Base-by-base conservation (phyloP, 805 yeast species). In the Candida oleophila region DNA sequence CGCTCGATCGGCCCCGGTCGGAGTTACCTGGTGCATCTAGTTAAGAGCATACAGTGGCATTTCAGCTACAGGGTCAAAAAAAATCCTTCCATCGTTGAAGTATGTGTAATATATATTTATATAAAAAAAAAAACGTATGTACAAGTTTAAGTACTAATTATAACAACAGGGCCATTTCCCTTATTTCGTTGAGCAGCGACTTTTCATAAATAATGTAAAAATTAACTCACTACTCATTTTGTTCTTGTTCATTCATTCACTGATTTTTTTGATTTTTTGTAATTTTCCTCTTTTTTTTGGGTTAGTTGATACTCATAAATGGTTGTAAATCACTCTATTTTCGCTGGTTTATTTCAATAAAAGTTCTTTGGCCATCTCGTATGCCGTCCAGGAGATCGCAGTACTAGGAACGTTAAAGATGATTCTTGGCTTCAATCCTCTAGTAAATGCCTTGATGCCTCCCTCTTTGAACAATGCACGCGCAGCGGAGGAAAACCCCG, bases 341-440 rank as follows among this genome's bases (percentile, higher is more conserved):
- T 33, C 16, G 7, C 4, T 15, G 30, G 49, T 19, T 47, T 46
- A 25, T 48, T 56, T 62, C 38, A 78, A 62, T 58, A 84, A 66
- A 53, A 85, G 75, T 54, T 81, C 84, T 68, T 92, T 92, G 38
- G 97, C 97, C 92, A 91, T 88, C 65, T 92, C 99, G 66, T 92
- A 92, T 22, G 96, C 89, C 1, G 98, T 92, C 98, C 98, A 92
- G 53, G 96, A 84, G 51, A 92, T 90, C 18, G 98, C 98, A 7
- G 98, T 92, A 40, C 95, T 83, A 19, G 99, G 99, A 63, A 92
- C 90, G 65, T 90, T 90, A 54, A 94, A 87, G 28, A 92, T 83
- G 46, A 94, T 83, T 66, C 99, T 82, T 40, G 99, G 97, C 59
- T 85, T 82, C 59, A 89, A 74, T 16, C 99, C 99, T 55, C 96